Percentiles rank a stretch among this genome's conserved stretches.
Evolutionary conservation across 169 alveolate genomes (phyloP).

Genomic region (Cyclospora cayetanensis): DNA sequence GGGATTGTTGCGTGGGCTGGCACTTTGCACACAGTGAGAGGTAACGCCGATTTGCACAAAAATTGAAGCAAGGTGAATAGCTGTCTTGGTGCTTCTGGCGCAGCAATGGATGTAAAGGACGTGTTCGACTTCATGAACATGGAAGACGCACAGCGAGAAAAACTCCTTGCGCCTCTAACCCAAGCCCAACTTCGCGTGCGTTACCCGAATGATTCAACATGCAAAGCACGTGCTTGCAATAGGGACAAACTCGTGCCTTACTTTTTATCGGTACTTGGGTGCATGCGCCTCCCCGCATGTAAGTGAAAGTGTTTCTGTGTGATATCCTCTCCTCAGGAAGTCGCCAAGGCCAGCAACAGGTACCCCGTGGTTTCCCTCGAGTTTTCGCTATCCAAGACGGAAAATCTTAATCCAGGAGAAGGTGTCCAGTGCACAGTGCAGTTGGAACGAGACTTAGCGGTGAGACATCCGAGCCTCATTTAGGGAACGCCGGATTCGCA

Average conservation of each 20-base stretch:
- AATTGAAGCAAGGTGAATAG: too few relatives aligned
- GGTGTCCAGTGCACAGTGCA: slow-evolving; percentile 69
- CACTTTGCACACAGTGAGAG: too few relatives aligned
- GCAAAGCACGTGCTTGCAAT: not conserved
- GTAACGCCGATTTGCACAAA: too few relatives aligned
- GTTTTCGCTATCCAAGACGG: slow-evolving; percentile 53
- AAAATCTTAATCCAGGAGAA: slow-evolving; percentile 65
- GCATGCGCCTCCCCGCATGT: not conserved
- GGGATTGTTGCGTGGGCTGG: too few relatives aligned
- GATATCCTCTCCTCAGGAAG: slow-evolving; percentile 66
- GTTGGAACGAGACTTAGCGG: slow-evolving; percentile 76
- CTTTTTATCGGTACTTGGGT: not conserved
- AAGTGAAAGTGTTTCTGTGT: not conserved
- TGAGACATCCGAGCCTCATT: too few relatives aligned
- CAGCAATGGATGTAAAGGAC: slow-evolving; percentile 88
- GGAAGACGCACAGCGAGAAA: slow-evolving; percentile 95
- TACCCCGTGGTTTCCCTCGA: slow-evolving; percentile 88
- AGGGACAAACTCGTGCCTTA: not conserved
- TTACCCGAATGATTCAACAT: not conserved
- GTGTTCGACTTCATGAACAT: slow-evolving; percentile 94
- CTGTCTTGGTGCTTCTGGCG: slow-evolving; percentile 48
- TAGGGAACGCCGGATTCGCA: not conserved
- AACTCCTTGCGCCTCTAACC: slow-evolving; percentile 82
- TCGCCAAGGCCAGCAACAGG: slow-evolving; percentile 90
- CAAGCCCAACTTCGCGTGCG: slow-evolving; percentile 82